Evolutionary conservation across 2,329 filamentous ascomycete genomes (phyloP).

Genomic region (Paecilomyces fulvus): DNA sequence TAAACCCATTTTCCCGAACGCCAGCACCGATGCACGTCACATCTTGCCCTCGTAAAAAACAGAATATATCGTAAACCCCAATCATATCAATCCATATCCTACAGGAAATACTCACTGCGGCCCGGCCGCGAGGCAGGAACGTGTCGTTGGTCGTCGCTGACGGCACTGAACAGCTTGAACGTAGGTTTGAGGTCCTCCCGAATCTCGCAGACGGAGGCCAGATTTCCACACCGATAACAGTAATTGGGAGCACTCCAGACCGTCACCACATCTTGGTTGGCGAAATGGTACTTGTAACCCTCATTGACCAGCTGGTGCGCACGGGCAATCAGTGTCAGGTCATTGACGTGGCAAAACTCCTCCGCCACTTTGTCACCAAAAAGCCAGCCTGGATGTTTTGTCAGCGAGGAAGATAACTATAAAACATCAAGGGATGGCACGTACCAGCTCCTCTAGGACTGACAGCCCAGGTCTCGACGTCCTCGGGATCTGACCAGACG

Average conservation of each 20-base stretch:
- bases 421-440: slow-evolving; percentile 7
- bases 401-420: neutral
- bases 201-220: slow-evolving; percentile 80
- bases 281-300: slow-evolving; percentile 86
- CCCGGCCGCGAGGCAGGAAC: slow-evolving; percentile 36
- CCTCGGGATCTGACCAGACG: slow-evolving; percentile 68
- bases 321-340: slow-evolving; percentile 60
- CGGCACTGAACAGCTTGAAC: slow-evolving; percentile 56
- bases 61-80: slow-evolving; percentile 4
- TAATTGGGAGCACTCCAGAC: slow-evolving; percentile 79
- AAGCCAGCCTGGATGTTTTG: slow-evolving; percentile 40
- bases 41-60: neutral
- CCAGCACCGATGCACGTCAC: slow-evolving; percentile 24
- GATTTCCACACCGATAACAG: slow-evolving; percentile 97
- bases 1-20: slow-evolving; percentile 14
- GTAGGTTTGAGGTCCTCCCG: slow-evolving; percentile 76
- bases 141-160: slow-evolving; percentile 39
- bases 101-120: slow-evolving; percentile 42
- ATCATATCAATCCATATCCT: slow-evolving; percentile 15
- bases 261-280: slow-evolving; percentile 84
- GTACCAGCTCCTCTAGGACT: slow-evolving; percentile 58
- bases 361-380: slow-evolving; percentile 65
- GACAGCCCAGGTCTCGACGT: slow-evolving; percentile 62
- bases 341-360: slow-evolving; percentile 71
- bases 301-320: slow-evolving; percentile 70